phyloP scores from a whole-genome alignment of 352 stramenopile genomes.

The Phytopythium sindhum region DNA sequence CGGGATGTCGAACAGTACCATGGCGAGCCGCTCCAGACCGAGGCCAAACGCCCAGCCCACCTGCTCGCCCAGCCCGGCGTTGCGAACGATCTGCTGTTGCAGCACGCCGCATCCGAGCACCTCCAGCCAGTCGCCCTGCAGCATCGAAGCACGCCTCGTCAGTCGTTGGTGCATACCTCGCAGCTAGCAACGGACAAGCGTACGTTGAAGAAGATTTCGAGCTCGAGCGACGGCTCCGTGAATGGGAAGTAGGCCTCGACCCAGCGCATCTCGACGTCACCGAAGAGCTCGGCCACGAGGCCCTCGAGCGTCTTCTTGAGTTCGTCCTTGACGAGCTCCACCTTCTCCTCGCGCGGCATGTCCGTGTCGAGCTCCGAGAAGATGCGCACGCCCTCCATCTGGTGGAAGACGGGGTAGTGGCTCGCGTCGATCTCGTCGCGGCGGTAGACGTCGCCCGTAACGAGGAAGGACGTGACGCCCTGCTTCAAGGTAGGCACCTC shows the following conservation, averaged over 20 bases:
- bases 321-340: conserved; percentile 87
- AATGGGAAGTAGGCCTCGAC: conserved; percentile 99
- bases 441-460: conserved; percentile 96
- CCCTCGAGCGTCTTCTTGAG: conserved; percentile 95
- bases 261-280: conserved; percentile 96
- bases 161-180: not conserved
- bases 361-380: conserved; percentile 74
- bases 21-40: conserved; percentile 97
- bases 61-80: conserved; percentile 79
- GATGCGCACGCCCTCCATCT: conserved; percentile 98
- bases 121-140: conserved; percentile 96
- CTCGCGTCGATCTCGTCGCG: conserved; percentile 98
- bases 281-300: conserved; percentile 91
- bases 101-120: conserved; percentile 98
- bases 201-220: conserved; percentile 98
- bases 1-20: conserved; percentile 99
- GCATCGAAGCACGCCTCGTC: not conserved
- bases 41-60: conserved; percentile 98
- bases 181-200: not conserved
- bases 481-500: conserved; percentile 90
- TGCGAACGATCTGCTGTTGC: conserved; percentile 92
- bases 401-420: conserved; percentile 99
- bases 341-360: conserved; percentile 66
- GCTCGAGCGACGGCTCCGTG: conserved; percentile 97
- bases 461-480: conserved; percentile 89